Base-by-base conservation (phyloP, 768 basidiomycete species). In the Tulasnella calospora region DNA sequence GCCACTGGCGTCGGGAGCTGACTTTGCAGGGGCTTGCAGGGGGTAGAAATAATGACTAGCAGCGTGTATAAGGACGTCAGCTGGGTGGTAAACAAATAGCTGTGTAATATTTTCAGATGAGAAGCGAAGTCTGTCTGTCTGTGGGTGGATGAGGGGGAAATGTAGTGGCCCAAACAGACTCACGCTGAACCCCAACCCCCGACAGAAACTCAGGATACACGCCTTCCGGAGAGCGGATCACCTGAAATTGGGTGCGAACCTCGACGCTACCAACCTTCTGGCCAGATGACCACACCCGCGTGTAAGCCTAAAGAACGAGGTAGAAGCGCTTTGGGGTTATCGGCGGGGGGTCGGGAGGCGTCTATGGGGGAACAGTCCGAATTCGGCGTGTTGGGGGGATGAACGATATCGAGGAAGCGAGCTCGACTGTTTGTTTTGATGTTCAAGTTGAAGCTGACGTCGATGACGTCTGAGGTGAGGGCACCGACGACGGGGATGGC, bases 101-200 rank as follows among this genome's bases (percentile, higher is more conserved):
- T 46, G 44, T 46, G 44, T 12, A 8, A 46, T 41, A 41, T 41
- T 46, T 15, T 6, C 44, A 46, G 19, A 46, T 46, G 44, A 19
- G 44, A 46, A 46, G 12, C 13, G 19, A 19, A 46, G 44, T 46
- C 44, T 46, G 44, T 46, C 19, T 19, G 12, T 41, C 41, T 41
- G 41, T 41, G 41, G 41, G 27, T 40, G 44, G 12, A 6, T 15
- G n/a, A 8, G 33, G 47, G 74, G 46, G 74, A 44, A 44, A 75
- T 33, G 19, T n/a, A 12, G 44, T 46, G 44, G 67, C 5, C 27
- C 30, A 27, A 73, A 73, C 72, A 38, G 36, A 73, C 72, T 73
- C 72, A 73, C 72, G 72, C 40, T 38, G 40, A 73, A 73, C 72
- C 72, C 72, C 33, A 27, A 73, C n/a, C 19, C 72, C 27, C 44